phyloP scores from a whole-genome alignment of 2,329 filamentous ascomycete species.

The Chaetomium sp. region DNA sequence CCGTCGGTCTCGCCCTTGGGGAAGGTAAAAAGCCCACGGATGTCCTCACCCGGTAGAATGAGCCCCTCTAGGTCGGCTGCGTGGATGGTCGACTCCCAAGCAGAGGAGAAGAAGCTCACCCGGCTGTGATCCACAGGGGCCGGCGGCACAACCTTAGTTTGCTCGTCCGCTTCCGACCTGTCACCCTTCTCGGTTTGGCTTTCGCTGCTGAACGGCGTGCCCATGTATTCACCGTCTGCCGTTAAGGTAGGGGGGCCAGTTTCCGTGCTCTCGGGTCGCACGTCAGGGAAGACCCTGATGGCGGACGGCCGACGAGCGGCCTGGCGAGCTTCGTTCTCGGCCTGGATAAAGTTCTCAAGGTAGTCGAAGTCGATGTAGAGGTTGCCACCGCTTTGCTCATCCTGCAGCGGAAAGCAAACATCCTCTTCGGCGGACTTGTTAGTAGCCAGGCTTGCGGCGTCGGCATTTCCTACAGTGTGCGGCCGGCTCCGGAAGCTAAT shows the following conservation, averaged over 20 bases:
- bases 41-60: slow-evolving; percentile 80
- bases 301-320: slow-evolving; percentile 44
- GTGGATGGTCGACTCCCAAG: slow-evolving; percentile 88
- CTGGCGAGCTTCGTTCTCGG: slow-evolving; percentile 43
- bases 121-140: slow-evolving; percentile 59
- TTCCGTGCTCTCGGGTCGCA: slow-evolving; percentile 39
- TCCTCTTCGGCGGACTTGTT: slow-evolving; percentile 75
- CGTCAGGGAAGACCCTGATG: slow-evolving; percentile 52
- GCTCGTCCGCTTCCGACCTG: slow-evolving; percentile 38
- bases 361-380: slow-evolving; percentile 89
- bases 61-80: slow-evolving; percentile 82
- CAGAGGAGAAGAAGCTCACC: slow-evolving; percentile 96
- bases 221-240: slow-evolving; percentile 49
- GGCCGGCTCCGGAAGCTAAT: slow-evolving; percentile 52
- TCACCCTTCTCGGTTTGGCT: slow-evolving; percentile 48
- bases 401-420: slow-evolving; percentile 78
- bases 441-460: slow-evolving; percentile 54
- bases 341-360: slow-evolving; percentile 81
- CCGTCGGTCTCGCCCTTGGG: slow-evolving; percentile 61
- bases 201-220: slow-evolving; percentile 44
- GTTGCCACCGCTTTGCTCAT: slow-evolving; percentile 61
- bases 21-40: slow-evolving; percentile 75
- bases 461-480: slow-evolving; percentile 51
- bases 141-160: slow-evolving; percentile 28
- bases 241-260: slow-evolving; percentile 23